phyloP scores from a whole-genome alignment of 1,284 basidiomycete genomes.

The Anthracocystis panici-leucophaei region DNA sequence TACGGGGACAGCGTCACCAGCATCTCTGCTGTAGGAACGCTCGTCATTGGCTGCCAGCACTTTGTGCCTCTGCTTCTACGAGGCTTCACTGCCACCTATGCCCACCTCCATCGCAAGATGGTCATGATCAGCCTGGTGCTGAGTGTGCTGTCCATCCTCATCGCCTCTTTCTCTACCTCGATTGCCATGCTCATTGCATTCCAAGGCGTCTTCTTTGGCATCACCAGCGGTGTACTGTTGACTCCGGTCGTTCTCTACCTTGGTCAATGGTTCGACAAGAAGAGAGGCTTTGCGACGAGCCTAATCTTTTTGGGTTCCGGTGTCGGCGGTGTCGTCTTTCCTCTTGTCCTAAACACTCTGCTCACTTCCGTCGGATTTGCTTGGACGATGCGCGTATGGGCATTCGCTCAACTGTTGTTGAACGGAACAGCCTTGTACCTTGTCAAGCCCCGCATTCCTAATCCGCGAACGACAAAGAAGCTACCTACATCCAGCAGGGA shows the following conservation, averaged over 20 bases:
- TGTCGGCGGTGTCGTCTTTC: conserved; percentile 54
- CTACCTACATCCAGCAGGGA: conserved; percentile 9
- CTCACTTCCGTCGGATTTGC: conserved; percentile 47
- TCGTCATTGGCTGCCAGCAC: conserved; percentile 49
- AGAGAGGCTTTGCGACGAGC: conserved; percentile 49
- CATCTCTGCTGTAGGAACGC: conserved; percentile 51
- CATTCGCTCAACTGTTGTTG: conserved; percentile 36
- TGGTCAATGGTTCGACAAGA: conserved; percentile 54
- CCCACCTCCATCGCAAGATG: conserved; percentile 32
- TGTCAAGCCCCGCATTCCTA: conserved; percentile 25
- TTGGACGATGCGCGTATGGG: conserved; percentile 52
- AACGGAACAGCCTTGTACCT: conserved; percentile 31
- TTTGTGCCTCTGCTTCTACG: conserved; percentile 44
- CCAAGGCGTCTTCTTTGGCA: conserved; percentile 52
- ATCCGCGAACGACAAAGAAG: neutral
- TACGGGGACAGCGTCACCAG: conserved; percentile 39
- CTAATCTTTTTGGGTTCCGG: conserved; percentile 49
- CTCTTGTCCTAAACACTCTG: conserved; percentile 36
- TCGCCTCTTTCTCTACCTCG: conserved; percentile 37
- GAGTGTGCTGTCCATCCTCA: conserved; percentile 32
- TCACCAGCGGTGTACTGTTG: conserved; percentile 39
- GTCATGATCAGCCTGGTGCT: conserved; percentile 27
- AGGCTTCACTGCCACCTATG: conserved; percentile 35
- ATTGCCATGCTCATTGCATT: conserved; percentile 43
- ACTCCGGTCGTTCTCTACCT: conserved; percentile 55